A percentile compares a stretch with the other conserved stretches of the same genome.
Evolutionary conservation across 495 filamentous ascomycete species (phyloP).

Genomic region (Bacidia rubella): DNA sequence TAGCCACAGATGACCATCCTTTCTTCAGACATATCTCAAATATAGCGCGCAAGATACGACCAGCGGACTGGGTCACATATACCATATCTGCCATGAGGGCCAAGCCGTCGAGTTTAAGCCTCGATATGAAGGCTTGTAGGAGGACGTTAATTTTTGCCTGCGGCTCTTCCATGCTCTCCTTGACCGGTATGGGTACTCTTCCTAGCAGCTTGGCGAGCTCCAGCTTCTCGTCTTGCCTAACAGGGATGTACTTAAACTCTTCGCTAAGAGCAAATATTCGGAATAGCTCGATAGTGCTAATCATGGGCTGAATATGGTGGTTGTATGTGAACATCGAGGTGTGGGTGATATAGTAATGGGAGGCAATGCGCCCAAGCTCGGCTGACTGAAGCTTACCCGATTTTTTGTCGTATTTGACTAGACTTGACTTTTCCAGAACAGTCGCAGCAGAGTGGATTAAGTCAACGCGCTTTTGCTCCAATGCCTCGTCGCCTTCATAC

Average conservation of each 20-base stretch:
- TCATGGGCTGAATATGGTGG: constrained; percentile 82
- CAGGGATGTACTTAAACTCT: constrained; percentile 98
- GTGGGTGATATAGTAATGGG: constrained; percentile 96
- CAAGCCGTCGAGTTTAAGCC: constrained; percentile 84
- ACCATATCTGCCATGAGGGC: constrained; percentile 98
- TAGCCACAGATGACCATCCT: constrained; percentile 88
- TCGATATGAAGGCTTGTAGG: constrained; percentile 90
- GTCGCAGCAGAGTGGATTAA: constrained; percentile 86
- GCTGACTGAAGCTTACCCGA: constrained; percentile 79
- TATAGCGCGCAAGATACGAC: constrained; percentile 85
- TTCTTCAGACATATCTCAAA: constrained; percentile 96
- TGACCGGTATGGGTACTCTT: constrained; percentile 87
- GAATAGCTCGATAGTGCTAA: constrained; percentile 89
- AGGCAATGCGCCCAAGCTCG: constrained; percentile 87
- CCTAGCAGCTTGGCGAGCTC: constrained; percentile 85
- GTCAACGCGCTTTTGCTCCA: constrained; percentile 95
- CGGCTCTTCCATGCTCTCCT: constrained; percentile 93
- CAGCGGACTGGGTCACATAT: constrained; percentile 95
- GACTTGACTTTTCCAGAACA: constrained; percentile 72
- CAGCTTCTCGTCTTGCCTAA: constrained; percentile 93
- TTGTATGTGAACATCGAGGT: constrained; percentile 95
- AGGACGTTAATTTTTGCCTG: constrained; percentile 99
- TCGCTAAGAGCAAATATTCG: constrained; percentile 93
- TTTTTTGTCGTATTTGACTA: constrained; percentile 93
- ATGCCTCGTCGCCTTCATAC: constrained; percentile 78